Percentiles rank a stretch among this genome's conserved stretches.
Conservation (phyloP, 2,329 filamentous ascomycete genomes). For the Aspergillus sp. region DNA sequence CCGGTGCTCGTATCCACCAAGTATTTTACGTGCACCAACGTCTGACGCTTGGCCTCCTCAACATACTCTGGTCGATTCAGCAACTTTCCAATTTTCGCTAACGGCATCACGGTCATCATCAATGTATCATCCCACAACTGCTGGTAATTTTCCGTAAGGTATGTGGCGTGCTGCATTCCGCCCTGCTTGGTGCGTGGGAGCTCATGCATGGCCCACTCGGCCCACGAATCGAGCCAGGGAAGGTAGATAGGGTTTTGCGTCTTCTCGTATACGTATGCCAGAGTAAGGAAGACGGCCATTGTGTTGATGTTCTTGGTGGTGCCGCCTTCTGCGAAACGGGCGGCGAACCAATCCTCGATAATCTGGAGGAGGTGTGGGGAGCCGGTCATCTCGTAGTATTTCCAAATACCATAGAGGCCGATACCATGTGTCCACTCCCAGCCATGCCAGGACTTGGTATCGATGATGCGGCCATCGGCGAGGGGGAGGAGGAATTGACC, state of each 20-base stretch:
- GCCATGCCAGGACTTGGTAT: slow-evolving; percentile 74
- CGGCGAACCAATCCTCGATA: slow-evolving; percentile 73
- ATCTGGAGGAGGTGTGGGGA: slow-evolving; percentile 61
- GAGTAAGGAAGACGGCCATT: slow-evolving; percentile 74
- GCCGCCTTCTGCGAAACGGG: slow-evolving; percentile 66
- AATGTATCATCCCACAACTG: slow-evolving; percentile 84
- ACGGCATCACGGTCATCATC: slow-evolving; percentile 83
- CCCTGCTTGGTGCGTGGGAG: slow-evolving; percentile 70
- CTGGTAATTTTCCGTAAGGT: slow-evolving; percentile 68
- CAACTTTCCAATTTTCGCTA: slow-evolving; percentile 76
- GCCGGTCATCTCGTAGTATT: slow-evolving; percentile 74
- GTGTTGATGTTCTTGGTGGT: slow-evolving; percentile 88
- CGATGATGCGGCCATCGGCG: slow-evolving; percentile 72
- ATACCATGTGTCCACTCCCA: slow-evolving; percentile 85
- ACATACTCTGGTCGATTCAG: slow-evolving; percentile 71
- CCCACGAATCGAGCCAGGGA: slow-evolving; percentile 79
- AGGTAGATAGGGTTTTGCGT: slow-evolving; percentile 68
- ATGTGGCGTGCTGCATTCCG: slow-evolving; percentile 75
- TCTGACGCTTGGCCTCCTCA: slow-evolving; percentile 75
- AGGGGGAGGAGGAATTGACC: slow-evolving; percentile 73
- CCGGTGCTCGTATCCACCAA: slow-evolving; percentile 71
- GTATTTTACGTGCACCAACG: slow-evolving; percentile 76
- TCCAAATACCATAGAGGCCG: slow-evolving; percentile 78
- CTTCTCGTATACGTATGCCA: slow-evolving; percentile 77
- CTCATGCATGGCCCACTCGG: slow-evolving; percentile 79